Conservation (phyloP, 345 rosid genomes). For the Viola odorata region DNA sequence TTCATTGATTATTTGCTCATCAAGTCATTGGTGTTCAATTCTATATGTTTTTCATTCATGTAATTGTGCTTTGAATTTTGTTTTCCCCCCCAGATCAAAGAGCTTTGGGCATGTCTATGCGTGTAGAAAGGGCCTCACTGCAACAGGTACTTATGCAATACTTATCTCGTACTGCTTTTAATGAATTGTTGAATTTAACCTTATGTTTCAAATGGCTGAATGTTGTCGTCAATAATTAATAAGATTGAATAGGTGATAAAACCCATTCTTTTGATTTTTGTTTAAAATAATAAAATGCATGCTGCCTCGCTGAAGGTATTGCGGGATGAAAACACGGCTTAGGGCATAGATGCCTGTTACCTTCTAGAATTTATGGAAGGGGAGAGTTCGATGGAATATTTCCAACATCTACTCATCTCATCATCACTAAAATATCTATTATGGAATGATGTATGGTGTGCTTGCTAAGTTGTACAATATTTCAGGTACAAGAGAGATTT, state of each 20-base stretch:
- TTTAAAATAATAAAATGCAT: no score
- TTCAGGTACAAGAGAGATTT: conserved; percentile 86
- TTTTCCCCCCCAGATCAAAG: conserved; percentile 64
- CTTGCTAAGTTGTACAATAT: not conserved
- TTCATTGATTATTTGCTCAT: not conserved
- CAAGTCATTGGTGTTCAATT: not conserved
- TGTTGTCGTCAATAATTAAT: no score
- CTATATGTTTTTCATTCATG: conserved; percentile 4
- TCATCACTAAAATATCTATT: not conserved
- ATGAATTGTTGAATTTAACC: no score
- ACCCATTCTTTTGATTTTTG: no score
- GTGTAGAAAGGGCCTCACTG: conserved; percentile 88
- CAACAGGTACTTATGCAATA: conserved; percentile 42
- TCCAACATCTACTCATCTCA: not conserved
- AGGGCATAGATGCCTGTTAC: no score
- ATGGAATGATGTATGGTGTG: not conserved
- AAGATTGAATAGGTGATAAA: no score
- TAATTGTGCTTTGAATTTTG: conserved; percentile 8
- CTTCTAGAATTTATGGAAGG: not conserved
- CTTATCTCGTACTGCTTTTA: no score
- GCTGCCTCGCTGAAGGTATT: no score
- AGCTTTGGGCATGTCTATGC: conserved; percentile 98
- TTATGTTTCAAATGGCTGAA: no score
- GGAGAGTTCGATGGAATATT: not conserved
- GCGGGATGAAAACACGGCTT: no score